Evolutionary conservation across 176 grass and related monocot genomes (phyloP).

Genomic region (Thinopyrum elongatum): DNA sequence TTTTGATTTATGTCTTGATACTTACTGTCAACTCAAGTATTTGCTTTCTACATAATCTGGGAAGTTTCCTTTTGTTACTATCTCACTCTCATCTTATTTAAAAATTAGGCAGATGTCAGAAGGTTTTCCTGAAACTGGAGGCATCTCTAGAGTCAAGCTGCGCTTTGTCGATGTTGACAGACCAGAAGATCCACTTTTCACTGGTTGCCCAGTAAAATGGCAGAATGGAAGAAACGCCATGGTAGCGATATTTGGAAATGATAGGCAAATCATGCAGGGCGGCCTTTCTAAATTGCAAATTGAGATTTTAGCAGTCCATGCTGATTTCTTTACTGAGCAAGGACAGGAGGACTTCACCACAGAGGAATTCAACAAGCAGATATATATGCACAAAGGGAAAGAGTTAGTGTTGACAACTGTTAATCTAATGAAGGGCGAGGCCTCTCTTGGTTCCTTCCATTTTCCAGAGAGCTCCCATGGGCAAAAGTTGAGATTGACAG

Average conservation of each 20-base stretch:
- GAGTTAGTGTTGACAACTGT: neutral
- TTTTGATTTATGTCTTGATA: neutral
- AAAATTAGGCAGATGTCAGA: neutral
- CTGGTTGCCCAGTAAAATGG: neutral
- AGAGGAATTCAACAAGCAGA: constrained; percentile 9
- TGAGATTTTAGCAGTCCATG: constrained; percentile 14
- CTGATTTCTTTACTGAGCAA: constrained; percentile 7
- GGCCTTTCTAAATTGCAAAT: constrained; percentile 12
- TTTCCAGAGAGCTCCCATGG: neutral
- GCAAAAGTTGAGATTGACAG: neutral
- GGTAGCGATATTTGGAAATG: constrained; percentile 4
- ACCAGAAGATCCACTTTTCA: neutral
- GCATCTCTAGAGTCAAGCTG: neutral
- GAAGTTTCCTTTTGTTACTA: neutral
- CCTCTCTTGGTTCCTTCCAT: neutral
- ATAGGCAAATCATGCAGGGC: neutral
- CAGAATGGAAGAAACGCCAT: neutral
- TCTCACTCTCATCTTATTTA: neutral
- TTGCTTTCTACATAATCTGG: neutral
- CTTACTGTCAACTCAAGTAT: neutral
- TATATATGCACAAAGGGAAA: neutral
- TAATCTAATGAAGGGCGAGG: neutral
- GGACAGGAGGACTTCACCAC: neutral
- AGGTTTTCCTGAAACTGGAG: neutral
- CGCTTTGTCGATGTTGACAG: neutral